Base-by-base conservation (phyloP, 2,329 filamentous ascomycete species). In the Monosporascus ibericus region DNA sequence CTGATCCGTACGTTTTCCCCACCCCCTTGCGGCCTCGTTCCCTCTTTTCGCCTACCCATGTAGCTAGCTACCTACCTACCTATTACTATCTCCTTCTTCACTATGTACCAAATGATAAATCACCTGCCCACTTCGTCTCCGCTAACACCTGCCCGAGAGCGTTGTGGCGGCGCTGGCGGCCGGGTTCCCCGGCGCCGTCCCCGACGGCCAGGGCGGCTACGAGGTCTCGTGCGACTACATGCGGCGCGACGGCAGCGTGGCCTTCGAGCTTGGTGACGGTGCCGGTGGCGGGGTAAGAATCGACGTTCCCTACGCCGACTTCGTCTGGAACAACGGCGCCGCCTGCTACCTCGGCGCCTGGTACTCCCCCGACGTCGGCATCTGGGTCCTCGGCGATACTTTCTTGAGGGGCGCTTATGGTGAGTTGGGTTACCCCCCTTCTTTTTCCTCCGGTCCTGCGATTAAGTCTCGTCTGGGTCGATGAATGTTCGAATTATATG, bases 241-340 rank as follows among this genome's bases (percentile, higher is more conserved):
- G 8, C 49, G 68, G 4, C 40, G 63, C 5, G 54, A 59, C 2
- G 75, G 73, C 14, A 73, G 69, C 11, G 66, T 81, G 49, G 71
- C 77, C 58, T 82, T 82, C 53, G 69, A 67, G 38, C 79, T 82
- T 39, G 68, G 68, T 22, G 52, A 58, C 49, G 73, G 70, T 55
- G 64, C 63, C 5, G 66, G 24, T 7, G 24, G 25, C 25, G 25
- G 25, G 3, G 25, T 81, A 27, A 60, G 53, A 1, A 64, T 68
- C 47, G 57, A 49, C 18, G 61, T 68, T 3, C 48, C 54, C 2
- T 68, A 67, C 39, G 44, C 47, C 8, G 65, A 68, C 38, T 68
- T 68, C 54, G 60, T 68, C 48, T 67, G 66, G 65, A 57, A 65
- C 20, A 60, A 52, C 17, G 64, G 62, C 18, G 53, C 54, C 11